These are phyloP conservation scores for Microstroma glucosiphilum DNA, from an alignment of 1,284 basidiomycete genomes.

Conservation along the genomic window DNA sequence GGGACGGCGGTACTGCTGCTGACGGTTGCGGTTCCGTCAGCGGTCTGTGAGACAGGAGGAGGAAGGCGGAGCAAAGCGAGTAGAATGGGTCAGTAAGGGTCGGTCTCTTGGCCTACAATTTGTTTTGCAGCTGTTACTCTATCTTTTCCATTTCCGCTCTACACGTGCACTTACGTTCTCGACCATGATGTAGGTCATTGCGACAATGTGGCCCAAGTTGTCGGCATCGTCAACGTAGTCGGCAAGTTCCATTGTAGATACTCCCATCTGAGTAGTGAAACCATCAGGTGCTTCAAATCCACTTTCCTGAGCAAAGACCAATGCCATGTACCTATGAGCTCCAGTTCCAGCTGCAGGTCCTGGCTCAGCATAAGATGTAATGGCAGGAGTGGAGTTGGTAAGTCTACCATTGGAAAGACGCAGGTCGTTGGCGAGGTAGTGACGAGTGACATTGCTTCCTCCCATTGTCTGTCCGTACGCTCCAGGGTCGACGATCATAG, in stretches of 20 bases:
- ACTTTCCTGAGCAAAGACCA: slow-evolving; percentile 5
- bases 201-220: slow-evolving; percentile 14
- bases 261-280: background rate
- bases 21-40: background rate
- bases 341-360: slow-evolving; percentile 9
- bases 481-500: slow-evolving; percentile 2
- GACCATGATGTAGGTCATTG: slow-evolving; percentile 15
- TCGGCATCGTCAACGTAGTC: slow-evolving; percentile 13
- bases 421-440: slow-evolving; percentile 12
- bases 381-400: slow-evolving; percentile 12
- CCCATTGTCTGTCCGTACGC: background rate
- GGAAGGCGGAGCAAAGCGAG: background rate
- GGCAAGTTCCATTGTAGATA: background rate
- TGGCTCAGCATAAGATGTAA: slow-evolving; percentile 7
- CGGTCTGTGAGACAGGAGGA: background rate
- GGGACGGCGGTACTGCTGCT: slow-evolving; percentile 1
- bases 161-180: background rate
- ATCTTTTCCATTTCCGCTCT: too few species aligned
- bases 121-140: background rate
- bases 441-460: slow-evolving; percentile 3
- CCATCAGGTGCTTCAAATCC: slow-evolving; percentile 8
- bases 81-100: background rate
- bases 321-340: slow-evolving; percentile 11
- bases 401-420: background rate
- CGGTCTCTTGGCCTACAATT: background rate